Evolutionary conservation across 2,329 filamentous ascomycete species (phyloP).

Genomic region (Xylariaceae sp.): DNA sequence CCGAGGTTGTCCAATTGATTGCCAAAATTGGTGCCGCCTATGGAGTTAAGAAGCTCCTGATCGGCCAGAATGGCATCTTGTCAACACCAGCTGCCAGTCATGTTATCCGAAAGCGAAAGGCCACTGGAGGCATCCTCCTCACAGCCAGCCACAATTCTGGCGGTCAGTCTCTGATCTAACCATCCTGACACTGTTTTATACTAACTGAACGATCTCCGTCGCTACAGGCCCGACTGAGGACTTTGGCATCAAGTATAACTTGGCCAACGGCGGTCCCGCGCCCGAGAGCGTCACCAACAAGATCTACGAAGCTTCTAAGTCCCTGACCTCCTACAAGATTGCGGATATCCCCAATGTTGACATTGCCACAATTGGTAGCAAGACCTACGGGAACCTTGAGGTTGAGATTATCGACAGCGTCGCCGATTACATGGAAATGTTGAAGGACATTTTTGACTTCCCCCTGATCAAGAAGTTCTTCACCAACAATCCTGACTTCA

Average conservation of each 20-base stretch:
- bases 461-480: constrained; percentile 94
- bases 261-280: constrained; percentile 91
- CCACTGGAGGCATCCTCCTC: constrained; percentile 92
- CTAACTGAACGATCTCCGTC: too few relatives aligned
- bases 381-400: constrained; percentile 80
- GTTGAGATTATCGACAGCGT: constrained; percentile 95
- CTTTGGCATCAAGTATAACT: constrained; percentile 99
- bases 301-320: constrained; percentile 90
- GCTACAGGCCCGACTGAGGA: constrained; percentile 78
- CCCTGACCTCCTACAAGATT: constrained; percentile 87
- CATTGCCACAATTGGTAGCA: constrained; percentile 74
- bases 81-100: constrained; percentile 96
- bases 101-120: constrained; percentile 89
- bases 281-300: constrained; percentile 97
- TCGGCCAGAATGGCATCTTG: constrained; percentile 94
- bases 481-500: constrained; percentile 81
- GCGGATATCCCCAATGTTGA: constrained; percentile 83
- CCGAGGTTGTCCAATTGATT: constrained; percentile 92
- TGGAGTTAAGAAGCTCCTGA: constrained; percentile 96
- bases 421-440: constrained; percentile 86
- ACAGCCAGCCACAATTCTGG: constrained; percentile 98
- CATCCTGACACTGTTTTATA: too few relatives aligned
- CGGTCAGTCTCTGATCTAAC: constrained; percentile 53
- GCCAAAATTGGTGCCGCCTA: constrained; percentile 96
- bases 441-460: constrained; percentile 99